These are phyloP conservation scores for Papiliotrema nemorosa DNA, from an alignment of 1,284 basidiomycete genomes.

Conservation along the genomic window DNA sequence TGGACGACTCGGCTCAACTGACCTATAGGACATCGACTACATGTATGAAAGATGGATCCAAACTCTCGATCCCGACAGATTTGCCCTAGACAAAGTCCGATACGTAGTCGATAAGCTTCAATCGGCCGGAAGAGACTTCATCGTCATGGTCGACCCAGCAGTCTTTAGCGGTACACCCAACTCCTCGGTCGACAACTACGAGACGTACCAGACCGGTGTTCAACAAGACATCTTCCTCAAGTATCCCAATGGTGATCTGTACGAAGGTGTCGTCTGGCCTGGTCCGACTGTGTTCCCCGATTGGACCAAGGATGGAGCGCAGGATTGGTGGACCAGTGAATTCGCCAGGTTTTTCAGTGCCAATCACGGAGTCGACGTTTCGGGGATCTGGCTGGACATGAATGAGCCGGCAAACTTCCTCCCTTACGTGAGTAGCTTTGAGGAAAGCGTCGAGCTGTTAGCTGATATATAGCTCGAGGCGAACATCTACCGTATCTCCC, in stretches of 20 bases:
- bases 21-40: slow-evolving; percentile 54
- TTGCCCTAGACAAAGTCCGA: slow-evolving; percentile 60
- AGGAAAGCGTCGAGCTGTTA: background rate
- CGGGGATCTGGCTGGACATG: slow-evolving; percentile 64
- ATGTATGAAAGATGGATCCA: slow-evolving; percentile 64
- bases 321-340: slow-evolving; percentile 61
- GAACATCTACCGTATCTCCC: slow-evolving; percentile 22
- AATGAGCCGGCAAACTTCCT: slow-evolving; percentile 48
- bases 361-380: slow-evolving; percentile 16
- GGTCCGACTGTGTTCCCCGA: slow-evolving; percentile 63
- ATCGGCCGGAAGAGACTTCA: slow-evolving; percentile 57
- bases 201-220: slow-evolving; percentile 58
- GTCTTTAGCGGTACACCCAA: slow-evolving; percentile 46
- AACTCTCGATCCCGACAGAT: slow-evolving; percentile 65
- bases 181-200: slow-evolving; percentile 50
- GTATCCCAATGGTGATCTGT: slow-evolving; percentile 58
- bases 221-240: slow-evolving; percentile 61
- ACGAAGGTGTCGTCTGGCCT: slow-evolving; percentile 66
- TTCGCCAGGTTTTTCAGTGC: slow-evolving; percentile 59
- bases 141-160: slow-evolving; percentile 73
- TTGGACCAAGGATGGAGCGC: slow-evolving; percentile 61
- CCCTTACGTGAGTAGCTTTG: slow-evolving; percentile 15
- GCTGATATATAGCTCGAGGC: slow-evolving; percentile 16
- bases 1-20: slow-evolving; percentile 6
- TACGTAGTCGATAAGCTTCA: slow-evolving; percentile 64